phyloP scores from a whole-genome alignment of 2,329 filamentous ascomycete genomes.

The Claviceps monticola region DNA sequence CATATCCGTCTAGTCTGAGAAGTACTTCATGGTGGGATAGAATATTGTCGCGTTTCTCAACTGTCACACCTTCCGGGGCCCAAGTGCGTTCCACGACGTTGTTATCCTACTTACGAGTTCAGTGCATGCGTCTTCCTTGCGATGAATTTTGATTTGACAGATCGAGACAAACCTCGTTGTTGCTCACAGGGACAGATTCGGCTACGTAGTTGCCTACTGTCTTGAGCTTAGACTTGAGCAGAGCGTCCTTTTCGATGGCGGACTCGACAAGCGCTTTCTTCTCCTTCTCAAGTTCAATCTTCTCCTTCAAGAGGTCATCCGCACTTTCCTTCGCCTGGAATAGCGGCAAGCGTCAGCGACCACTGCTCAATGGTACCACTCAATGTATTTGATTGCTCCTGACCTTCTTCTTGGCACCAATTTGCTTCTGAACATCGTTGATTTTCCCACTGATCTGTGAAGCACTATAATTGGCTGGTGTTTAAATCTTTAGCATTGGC shows the following conservation, averaged over 20 bases:
- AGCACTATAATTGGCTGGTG: slow-evolving; percentile 51
- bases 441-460: slow-evolving; percentile 74
- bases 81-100: slow-evolving; percentile 67
- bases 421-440: slow-evolving; percentile 81
- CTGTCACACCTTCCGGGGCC: slow-evolving; percentile 60
- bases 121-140: not conserved
- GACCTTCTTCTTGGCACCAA: slow-evolving; percentile 82
- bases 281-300: slow-evolving; percentile 62
- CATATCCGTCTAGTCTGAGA: slow-evolving; percentile 75
- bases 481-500: not conserved
- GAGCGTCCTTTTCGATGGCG: slow-evolving; percentile 60
- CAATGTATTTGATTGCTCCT: not conserved
- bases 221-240: slow-evolving; percentile 65
- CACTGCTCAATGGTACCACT: not conserved
- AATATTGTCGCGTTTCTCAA: slow-evolving; percentile 55
- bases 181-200: slow-evolving; percentile 67
- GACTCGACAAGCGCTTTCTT: slow-evolving; percentile 67
- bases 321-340: slow-evolving; percentile 71
- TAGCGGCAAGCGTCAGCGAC: not conserved
- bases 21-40: slow-evolving; percentile 95
- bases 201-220: slow-evolving; percentile 65
- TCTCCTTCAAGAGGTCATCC: slow-evolving; percentile 63
- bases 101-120: slow-evolving; percentile 42
- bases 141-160: not conserved
- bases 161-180: slow-evolving; percentile 51